Evolutionary conservation across 352 stramenopile species (phyloP).

Genomic region (Globisporangium cylindrosporum): DNA sequence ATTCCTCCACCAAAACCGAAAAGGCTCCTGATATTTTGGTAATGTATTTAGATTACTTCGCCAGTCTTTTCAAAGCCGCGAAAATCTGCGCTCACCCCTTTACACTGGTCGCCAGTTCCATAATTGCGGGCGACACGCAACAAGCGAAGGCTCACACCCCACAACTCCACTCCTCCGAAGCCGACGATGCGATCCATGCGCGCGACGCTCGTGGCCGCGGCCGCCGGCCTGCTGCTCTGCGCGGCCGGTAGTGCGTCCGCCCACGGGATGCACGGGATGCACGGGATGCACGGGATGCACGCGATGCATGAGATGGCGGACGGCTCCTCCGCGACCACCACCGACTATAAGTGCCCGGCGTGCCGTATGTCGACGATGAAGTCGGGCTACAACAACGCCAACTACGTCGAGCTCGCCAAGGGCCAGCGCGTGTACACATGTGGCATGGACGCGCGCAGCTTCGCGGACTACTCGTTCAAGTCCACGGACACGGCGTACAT

Average conservation of each 20-base stretch:
- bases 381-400: constrained; percentile 51
- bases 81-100: constrained; percentile 3
- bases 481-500: constrained; percentile 74
- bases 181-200: constrained; percentile 15
- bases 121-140: not conserved
- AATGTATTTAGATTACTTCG: not conserved
- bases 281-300: constrained; percentile 21
- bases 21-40: not conserved
- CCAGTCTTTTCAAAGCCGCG: not conserved
- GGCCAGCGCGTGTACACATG: constrained; percentile 75
- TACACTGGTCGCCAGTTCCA: constrained; percentile 5
- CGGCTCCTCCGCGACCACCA: constrained; percentile 24
- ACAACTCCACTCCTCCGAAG: too few species aligned
- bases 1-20: not conserved
- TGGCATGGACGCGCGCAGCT: constrained; percentile 58
- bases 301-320: constrained; percentile 21
- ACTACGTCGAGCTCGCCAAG: constrained; percentile 60
- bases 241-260: constrained; percentile 20
- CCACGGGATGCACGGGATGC: constrained; percentile 15
- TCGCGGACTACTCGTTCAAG: constrained; percentile 43
- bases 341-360: constrained; percentile 62
- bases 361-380: constrained; percentile 68
- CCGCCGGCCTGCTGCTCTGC: constrained; percentile 10
- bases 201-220: constrained; percentile 10
- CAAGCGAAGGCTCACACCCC: not conserved